Base-by-base conservation (phyloP, 495 filamentous ascomycete genomes). In the Pseudoneurospora amorphoporcata region DNA sequence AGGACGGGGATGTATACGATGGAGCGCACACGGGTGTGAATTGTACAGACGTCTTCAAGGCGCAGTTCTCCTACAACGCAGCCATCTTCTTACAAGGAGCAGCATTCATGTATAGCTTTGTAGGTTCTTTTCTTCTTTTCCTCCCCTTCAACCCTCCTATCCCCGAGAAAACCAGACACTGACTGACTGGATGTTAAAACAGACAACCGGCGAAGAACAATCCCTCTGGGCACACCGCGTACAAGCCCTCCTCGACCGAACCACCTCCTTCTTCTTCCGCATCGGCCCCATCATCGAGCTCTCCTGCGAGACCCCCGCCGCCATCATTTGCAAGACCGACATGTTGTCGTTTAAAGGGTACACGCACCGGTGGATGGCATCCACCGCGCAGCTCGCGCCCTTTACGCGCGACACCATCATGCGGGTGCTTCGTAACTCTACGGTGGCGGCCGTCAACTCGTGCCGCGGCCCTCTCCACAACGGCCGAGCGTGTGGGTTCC, bases 311-410 rank as follows among this genome's bases (percentile, higher is more conserved):
- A 80, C 83, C 0, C 78, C 82, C 69, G 79, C 83, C 68, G 84
- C 78, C 3, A 80, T 83, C 72, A 83, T 79, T 1, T 92, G 91
- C 81, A 88, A 91, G 77, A 86, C 86, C 14, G 90, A 93, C 74
- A 90, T 92, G 79, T 83, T 87, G 32, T 90, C 89, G 38, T 94
- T 93, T 87, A 93, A 93, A 76, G 91, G 89, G 16, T 92, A 92
- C 79, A 79, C 92, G 10, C 81, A 91, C 14, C 89, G 92, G 35
- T 93, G 91, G 90, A 88, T 94, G 87, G 87, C 86, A 35, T 82
- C 84, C 29, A 85, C 88, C 47, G 88, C 89, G 4, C 89, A 92
- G 75, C 81, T 92, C 69, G 90, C 89, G 0, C 91, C 92, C 0
- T 90, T 88, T 76, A 89, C 87, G 6, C 82, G 82, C 32, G 81